Evolutionary conservation across 2,329 filamentous ascomycete genomes (phyloP).

Genomic region (Sphaerostilbella broomeana): DNA sequence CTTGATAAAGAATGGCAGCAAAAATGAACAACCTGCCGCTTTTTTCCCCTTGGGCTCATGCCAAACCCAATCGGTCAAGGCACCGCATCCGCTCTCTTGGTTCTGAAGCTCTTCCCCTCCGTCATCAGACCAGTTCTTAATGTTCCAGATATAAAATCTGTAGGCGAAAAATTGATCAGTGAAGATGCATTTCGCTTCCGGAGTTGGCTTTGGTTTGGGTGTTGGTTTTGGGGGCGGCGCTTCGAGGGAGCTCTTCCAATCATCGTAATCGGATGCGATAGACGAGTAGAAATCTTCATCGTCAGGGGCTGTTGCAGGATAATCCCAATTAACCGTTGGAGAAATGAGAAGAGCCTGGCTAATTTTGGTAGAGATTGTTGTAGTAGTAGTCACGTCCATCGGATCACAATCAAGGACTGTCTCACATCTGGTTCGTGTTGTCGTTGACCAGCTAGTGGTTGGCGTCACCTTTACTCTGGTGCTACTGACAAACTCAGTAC

Average conservation of each 20-base stretch:
- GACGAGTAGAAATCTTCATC: not conserved
- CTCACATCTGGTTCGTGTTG: conserved; percentile 7
- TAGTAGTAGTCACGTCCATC: conserved; percentile 3
- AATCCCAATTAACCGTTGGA: not conserved
- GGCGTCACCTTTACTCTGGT: not conserved
- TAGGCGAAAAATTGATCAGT: too few species aligned
- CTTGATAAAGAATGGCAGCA: not conserved
- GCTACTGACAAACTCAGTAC: conserved; percentile 8
- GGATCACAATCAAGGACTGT: conserved; percentile 8
- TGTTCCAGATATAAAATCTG: too few species aligned
- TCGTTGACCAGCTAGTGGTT: conserved; percentile 5
- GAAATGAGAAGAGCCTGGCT: too few species aligned
- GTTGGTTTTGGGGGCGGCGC: too few species aligned
- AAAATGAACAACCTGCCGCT: not conserved
- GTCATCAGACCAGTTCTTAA: conserved; percentile 2
- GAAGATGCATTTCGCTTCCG: too few species aligned
- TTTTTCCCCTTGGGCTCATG: not conserved
- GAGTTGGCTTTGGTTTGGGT: too few species aligned
- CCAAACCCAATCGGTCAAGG: conserved; percentile 6
- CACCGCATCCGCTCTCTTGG: conserved; percentile 4
- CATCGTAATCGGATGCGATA: too few species aligned
- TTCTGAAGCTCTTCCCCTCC: not conserved
- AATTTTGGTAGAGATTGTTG: not conserved
- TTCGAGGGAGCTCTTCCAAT: too few species aligned
- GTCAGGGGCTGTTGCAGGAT: not conserved